These are phyloP conservation scores for Anisodus acutangulus DNA, from an alignment of 257 asterid species.

Conservation along the genomic window DNA sequence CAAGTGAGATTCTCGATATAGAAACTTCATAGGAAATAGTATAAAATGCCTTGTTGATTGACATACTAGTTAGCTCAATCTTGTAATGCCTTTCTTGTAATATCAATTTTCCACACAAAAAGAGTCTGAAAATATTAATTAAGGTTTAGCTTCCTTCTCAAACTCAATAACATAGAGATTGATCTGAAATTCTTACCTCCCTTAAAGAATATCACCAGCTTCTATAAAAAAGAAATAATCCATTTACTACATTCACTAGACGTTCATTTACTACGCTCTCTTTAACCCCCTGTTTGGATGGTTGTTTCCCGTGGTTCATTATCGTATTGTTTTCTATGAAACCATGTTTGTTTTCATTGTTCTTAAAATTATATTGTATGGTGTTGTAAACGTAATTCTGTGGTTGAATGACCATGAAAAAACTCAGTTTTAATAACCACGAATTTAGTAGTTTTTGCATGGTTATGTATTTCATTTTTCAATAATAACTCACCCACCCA, in stretches of 20 bases:
- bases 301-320: too few relatives aligned
- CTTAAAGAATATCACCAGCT: background rate
- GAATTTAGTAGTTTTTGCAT: too few relatives aligned
- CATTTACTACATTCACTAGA: background rate
- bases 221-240: background rate
- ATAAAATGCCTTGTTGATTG: background rate
- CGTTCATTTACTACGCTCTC: background rate
- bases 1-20: background rate
- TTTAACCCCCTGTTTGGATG: background rate
- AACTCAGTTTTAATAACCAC: too few relatives aligned
- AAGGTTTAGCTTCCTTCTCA: slow-evolving; percentile 5
- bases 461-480: too few relatives aligned
- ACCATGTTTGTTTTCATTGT: too few relatives aligned
- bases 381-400: too few relatives aligned
- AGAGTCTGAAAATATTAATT: background rate
- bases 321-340: too few relatives aligned
- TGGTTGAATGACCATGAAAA: background rate
- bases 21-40: slow-evolving; percentile 9
- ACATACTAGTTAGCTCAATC: background rate
- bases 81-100: background rate
- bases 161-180: slow-evolving; percentile 15
- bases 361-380: too few relatives aligned
- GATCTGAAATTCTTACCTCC: background rate
- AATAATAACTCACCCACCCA: too few relatives aligned
- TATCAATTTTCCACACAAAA: background rate